These are phyloP conservation scores for Calonectria montana DNA, from an alignment of 2,329 filamentous ascomycete species.

Conservation along the genomic window DNA sequence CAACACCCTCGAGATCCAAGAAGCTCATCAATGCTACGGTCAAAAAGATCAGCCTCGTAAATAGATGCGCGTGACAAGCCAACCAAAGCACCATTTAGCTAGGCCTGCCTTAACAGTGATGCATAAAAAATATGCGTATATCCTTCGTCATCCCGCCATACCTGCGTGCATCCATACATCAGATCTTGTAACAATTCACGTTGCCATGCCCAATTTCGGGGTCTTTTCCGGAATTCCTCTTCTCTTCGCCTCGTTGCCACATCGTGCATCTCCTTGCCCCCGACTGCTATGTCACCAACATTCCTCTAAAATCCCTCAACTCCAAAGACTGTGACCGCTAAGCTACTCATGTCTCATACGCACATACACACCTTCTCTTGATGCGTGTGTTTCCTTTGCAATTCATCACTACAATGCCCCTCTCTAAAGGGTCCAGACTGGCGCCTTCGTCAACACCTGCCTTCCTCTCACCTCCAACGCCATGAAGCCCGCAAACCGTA, in stretches of 20 bases:
- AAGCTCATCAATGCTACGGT: background rate
- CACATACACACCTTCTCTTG: background rate
- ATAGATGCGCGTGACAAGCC: constrained; percentile 22
- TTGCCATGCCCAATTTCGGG: constrained; percentile 22
- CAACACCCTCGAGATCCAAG: background rate
- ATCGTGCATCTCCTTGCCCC: background rate
- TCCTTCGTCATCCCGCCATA: constrained; percentile 34
- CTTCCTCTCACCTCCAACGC: constrained; percentile 80
- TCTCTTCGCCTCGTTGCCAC: background rate
- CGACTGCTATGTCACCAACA: background rate
- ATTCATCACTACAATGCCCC: background rate
- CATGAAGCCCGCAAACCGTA: constrained; percentile 82
- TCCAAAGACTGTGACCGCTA: constrained; percentile 15
- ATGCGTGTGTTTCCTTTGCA: background rate
- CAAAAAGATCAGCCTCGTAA: constrained; percentile 14
- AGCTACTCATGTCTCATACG: background rate
- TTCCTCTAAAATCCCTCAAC: constrained; percentile 14
- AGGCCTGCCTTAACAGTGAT: constrained; percentile 15
- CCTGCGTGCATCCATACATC: constrained; percentile 19
- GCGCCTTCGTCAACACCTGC: constrained; percentile 80
- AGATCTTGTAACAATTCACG: constrained; percentile 20
- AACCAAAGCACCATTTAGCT: constrained; percentile 7
- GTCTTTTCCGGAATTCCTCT: constrained; percentile 7
- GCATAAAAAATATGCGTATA: constrained; percentile 28
- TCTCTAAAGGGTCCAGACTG: constrained; percentile 70